Conservation (phyloP, 208 protist genomes). For the Acanthamoeba royreba region DNA sequence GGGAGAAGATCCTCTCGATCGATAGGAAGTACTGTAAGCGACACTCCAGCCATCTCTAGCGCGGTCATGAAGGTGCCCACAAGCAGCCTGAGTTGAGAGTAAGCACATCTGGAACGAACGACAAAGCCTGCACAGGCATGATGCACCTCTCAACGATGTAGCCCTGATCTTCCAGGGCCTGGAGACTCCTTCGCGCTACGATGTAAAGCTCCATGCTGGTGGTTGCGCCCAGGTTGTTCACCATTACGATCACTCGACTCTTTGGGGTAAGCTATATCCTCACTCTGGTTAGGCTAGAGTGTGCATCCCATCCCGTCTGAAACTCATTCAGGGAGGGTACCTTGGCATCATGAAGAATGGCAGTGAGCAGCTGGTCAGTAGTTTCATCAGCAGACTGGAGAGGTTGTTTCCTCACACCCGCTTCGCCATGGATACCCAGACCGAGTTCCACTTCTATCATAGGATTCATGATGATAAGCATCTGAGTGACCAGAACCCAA, state of each 20-base stretch:
- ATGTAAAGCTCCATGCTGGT: constrained; percentile 83
- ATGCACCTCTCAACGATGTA: constrained; percentile 64
- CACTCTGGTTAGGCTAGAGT: background rate
- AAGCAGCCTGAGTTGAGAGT: constrained; percentile 69
- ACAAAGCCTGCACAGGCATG: background rate
- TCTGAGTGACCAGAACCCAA: no score
- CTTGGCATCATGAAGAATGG: constrained; percentile 61
- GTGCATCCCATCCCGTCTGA: background rate
- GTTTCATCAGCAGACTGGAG: constrained; percentile 55
- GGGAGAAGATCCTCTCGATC: constrained; percentile 58
- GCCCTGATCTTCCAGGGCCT: constrained; percentile 29
- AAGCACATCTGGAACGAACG: no score
- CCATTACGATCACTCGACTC: constrained; percentile 69
- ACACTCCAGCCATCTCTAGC: constrained; percentile 86
- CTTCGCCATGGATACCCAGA: constrained; percentile 89
- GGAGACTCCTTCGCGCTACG: constrained; percentile 64
- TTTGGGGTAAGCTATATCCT: background rate
- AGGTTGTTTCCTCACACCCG: constrained; percentile 71
- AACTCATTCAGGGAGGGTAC: background rate
- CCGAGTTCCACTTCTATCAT: constrained; percentile 82
- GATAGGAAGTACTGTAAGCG: constrained; percentile 76
- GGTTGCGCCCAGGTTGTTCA: constrained; percentile 87
- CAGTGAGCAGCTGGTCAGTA: constrained; percentile 49
- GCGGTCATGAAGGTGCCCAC: constrained; percentile 85
- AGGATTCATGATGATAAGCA: no score